Base-by-base conservation (phyloP, 163 green algal genomes). In the Chlamydomonas reinhardtii region DNA sequence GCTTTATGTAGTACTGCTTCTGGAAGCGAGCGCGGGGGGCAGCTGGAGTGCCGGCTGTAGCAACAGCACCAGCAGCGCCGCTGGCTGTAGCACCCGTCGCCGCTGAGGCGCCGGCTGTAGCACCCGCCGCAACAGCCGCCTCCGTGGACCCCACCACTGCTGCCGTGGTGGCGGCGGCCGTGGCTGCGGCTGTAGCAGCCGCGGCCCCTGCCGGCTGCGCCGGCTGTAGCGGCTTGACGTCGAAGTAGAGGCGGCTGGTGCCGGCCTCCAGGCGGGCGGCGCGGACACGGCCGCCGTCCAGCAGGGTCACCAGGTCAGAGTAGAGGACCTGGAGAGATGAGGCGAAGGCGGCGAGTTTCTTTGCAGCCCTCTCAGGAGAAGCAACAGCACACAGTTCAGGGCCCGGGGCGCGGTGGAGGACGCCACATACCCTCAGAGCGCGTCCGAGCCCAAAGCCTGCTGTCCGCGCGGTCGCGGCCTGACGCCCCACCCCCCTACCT, bases 251-350 rank as follows among this genome's bases (percentile, higher is more conserved):
- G 24, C 85, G 84, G 73, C 89, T 87, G 71, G 82, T 89, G 27
- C 78, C 82, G 29, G 90, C 88, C 79, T 97, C 94, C 39, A 96
- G 90, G 25, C 92, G 82, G 19, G 91, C 94, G 9, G 92, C 76
- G 0, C 83, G 70, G 32, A 98, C 94, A 8, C 86, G 82, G 22
- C 92, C 90, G 5, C 16, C 35, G 8, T 96, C 90, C 25, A 98
- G 81, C 59, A 96, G 79, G 0, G 83, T 83, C 29, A 96, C 73
- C 65, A 97, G 97, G 34, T 96, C 88, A 24, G 89, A 95, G 89
- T 98, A 98, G 37, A 96, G 76, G 25, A 97, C 89, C 91, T 95
- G 92, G 35, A 39, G 29, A 64, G 4, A 64, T 15, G 56, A 35
- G 20, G 69, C 31, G n/a, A 37, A 4, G 1, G 19, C 4, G 62